phyloP scores from a whole-genome alignment of 2,329 filamentous ascomycete species.

The Cadophora gregata region DNA sequence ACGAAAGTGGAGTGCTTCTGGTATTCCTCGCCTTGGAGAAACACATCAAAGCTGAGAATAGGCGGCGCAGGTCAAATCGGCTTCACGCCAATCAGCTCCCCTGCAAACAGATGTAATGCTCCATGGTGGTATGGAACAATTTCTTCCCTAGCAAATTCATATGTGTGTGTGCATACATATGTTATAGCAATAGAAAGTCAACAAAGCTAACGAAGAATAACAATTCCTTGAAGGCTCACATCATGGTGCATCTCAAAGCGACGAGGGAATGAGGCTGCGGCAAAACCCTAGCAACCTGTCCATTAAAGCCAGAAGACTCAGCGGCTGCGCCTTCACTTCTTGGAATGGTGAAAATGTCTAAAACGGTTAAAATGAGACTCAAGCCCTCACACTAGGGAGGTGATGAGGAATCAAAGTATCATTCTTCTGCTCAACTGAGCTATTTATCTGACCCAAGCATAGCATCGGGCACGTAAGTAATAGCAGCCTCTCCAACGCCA shows the following conservation, averaged over 20 bases:
- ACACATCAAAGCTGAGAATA: background rate
- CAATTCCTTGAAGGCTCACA: too few species aligned
- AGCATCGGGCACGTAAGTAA: background rate
- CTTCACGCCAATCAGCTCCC: background rate
- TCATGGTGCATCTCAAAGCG: too few species aligned
- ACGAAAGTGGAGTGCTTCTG: background rate
- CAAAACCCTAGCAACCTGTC: too few species aligned
- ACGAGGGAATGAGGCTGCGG: too few species aligned
- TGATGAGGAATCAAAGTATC: background rate
- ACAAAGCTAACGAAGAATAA: too few species aligned
- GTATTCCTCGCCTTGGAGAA: background rate
- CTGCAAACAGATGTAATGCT: background rate
- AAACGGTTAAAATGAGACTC: background rate
- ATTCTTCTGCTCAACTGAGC: slow-evolving; percentile 3
- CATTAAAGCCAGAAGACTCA: too few species aligned
- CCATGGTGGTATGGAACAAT: background rate
- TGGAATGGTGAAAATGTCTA: too few species aligned
- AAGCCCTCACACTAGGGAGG: background rate
- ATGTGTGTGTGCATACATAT: too few species aligned
- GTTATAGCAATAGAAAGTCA: too few species aligned
- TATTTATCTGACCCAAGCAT: background rate
- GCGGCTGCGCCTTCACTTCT: too few species aligned
- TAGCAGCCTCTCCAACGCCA: slow-evolving; percentile 10
- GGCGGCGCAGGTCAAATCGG: background rate
- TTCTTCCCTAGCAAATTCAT: too few species aligned